These are phyloP conservation scores for Pyrenula massariospora DNA, from an alignment of 495 filamentous ascomycete genomes.

Conservation along the genomic window DNA sequence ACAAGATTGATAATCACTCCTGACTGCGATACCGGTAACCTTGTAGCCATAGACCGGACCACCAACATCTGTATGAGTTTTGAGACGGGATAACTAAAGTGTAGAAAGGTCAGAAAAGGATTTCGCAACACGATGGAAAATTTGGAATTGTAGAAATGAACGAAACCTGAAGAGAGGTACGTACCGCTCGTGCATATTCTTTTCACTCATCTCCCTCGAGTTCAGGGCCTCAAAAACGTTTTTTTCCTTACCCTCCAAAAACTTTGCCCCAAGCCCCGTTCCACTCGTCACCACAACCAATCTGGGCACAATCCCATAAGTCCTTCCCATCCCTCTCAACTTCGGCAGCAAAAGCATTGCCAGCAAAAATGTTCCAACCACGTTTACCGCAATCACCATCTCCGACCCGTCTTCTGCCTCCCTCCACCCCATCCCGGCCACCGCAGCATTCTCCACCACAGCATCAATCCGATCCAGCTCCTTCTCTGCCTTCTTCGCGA, in stretches of 20 bases:
- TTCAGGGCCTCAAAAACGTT: neutral
- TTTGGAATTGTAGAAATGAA: neutral
- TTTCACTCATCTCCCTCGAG: constrained; percentile 6
- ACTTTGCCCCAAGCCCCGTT: neutral
- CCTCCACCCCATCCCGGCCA: neutral
- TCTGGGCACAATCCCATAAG: neutral
- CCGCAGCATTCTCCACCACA: constrained; percentile 1
- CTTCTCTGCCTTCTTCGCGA: neutral
- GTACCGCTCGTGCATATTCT: constrained; percentile 5
- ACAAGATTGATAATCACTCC: no score
- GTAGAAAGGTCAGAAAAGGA: neutral
- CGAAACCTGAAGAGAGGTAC: neutral
- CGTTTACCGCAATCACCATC: constrained; percentile 28
- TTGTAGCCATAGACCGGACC: neutral
- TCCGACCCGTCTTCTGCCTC: constrained; percentile 20
- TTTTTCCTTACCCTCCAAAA: neutral
- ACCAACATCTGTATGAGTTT: neutral
- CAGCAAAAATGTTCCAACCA: constrained; percentile 30
- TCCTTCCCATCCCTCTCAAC: neutral
- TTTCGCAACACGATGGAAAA: neutral
- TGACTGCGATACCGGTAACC: neutral
- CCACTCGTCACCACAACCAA: neutral
- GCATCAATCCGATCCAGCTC: neutral
- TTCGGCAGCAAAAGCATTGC: neutral
- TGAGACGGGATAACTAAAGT: neutral